These are phyloP conservation scores for Geopyxis carbonaria DNA, from an alignment of 495 filamentous ascomycete genomes.

Conservation along the genomic window DNA sequence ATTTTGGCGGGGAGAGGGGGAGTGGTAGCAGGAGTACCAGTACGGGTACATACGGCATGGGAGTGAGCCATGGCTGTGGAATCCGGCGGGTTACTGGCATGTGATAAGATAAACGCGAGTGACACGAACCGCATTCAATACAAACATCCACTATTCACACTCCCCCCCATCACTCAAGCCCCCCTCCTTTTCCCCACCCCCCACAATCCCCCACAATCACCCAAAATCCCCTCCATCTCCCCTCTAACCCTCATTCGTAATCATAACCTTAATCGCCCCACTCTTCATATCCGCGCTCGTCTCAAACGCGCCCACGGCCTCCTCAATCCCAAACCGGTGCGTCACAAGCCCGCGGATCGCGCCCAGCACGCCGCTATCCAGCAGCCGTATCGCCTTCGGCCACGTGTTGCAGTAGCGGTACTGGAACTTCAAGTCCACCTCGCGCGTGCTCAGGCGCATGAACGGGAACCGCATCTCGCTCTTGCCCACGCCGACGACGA, in stretches of 20 bases:
- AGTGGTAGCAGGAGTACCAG: too few species aligned
- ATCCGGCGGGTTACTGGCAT: too few species aligned
- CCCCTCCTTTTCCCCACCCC: too few species aligned
- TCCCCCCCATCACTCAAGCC: too few species aligned
- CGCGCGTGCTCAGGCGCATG: conserved; percentile 74
- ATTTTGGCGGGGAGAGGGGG: too few species aligned
- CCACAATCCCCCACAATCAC: too few species aligned
- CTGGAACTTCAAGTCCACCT: conserved; percentile 89
- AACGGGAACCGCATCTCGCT: conserved; percentile 88
- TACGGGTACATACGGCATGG: too few species aligned
- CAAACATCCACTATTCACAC: too few species aligned
- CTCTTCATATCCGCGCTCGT: conserved; percentile 73
- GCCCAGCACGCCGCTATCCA: conserved; percentile 57
- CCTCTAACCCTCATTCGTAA: conserved; percentile 38
- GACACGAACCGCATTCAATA: too few species aligned
- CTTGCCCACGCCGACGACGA: conserved; percentile 83
- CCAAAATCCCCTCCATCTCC: neutral
- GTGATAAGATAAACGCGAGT: too few species aligned
- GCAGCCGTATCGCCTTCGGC: conserved; percentile 77
- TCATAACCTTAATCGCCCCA: conserved; percentile 90
- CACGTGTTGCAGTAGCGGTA: conserved; percentile 92
- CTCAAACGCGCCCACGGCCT: conserved; percentile 76
- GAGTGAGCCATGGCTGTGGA: too few species aligned
- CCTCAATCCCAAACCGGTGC: conserved; percentile 68
- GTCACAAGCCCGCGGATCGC: conserved; percentile 68